phyloP scores from a whole-genome alignment of 176 grass and related monocot genomes.

The Lolium multiflorum region DNA sequence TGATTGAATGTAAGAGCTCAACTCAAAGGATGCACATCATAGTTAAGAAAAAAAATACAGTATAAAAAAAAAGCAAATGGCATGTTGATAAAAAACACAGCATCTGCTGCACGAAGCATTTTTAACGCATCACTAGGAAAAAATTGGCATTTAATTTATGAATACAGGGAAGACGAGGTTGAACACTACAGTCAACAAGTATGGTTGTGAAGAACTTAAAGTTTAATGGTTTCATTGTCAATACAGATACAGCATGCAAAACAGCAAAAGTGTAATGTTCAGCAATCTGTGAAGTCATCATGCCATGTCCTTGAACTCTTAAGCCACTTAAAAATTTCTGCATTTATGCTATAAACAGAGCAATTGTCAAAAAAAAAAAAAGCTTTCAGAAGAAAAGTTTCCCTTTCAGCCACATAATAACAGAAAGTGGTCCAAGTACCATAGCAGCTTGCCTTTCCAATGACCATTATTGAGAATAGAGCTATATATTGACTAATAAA shows the following conservation, averaged over 20 bases:
- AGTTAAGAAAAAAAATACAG: not conserved
- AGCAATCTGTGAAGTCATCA: not conserved
- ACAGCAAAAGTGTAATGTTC: not conserved
- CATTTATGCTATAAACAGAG: constrained; percentile 34
- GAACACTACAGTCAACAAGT: constrained; percentile 34
- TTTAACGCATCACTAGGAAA: not conserved
- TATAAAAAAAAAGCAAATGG: not conserved
- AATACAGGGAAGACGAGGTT: not conserved
- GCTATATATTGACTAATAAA: constrained; percentile 18
- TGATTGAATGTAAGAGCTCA: not conserved
- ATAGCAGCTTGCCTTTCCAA: constrained; percentile 27
- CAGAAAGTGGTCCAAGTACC: not conserved
- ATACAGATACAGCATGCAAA: too few relatives aligned
- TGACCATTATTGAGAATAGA: constrained; percentile 14
- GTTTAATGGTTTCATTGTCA: not conserved
- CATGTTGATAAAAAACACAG: constrained; percentile 19
- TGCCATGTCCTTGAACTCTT: not conserved
- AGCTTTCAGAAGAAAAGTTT: not conserved
- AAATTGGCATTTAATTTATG: not conserved
- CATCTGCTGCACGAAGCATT: not conserved
- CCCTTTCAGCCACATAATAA: not conserved
- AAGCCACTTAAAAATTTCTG: constrained; percentile 6
- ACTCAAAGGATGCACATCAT: constrained; percentile 15
- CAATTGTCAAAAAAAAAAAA: not conserved
- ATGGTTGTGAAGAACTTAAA: constrained; percentile 3